Evolutionary conservation across 345 rosid genomes (phyloP), one percentile per base, ranked within the genome.

Genomic region (Nasturtium officinale): DNA sequence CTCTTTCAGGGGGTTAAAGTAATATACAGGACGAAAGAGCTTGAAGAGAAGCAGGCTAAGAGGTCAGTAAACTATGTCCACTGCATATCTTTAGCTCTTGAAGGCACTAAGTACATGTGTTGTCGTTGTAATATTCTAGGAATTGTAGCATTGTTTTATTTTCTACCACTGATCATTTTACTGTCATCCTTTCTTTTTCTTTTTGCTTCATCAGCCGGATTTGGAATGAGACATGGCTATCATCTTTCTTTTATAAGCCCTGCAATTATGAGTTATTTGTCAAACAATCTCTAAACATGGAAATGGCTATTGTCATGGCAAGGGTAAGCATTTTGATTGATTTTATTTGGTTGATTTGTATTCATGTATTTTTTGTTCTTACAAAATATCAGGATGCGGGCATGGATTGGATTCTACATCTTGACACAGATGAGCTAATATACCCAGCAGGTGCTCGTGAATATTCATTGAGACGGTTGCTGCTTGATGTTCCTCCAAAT

Each of bases 221-320:
- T 61, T 95, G 99, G 99, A 91, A 91, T 42, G 98, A 95, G 88
- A 95, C 99, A 3, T 91, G 99, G 99, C 77, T 95, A 4, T 74
- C 98, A 12, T 85, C 90, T 78, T 95, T 90, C 90, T 95, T 95
- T 72, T 90, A 86, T 85, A 91, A 95, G 83, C 99, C 98, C 5
- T 95, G 98, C 83, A 95, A 91, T 78, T 90, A 90, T 71, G 98
- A 95, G 82, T 80, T 95, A 61, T 95, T 95, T 79, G 99, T 95
- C 61, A 95, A 95, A 83, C 99, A 95, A 75, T 89, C 97, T 66
- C 97, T 95, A 83, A 88, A 95, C 78, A 95, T 95, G 99, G 99
- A 95, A 86, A 95, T 91, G 97, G 99, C 97, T 52, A 90, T 95
- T 77, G 87, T 87, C 83, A 90, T 88, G 99, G 99, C 97, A 74